Conservation (phyloP, 169 alveolate species). For the Neospora caninum region DNA sequence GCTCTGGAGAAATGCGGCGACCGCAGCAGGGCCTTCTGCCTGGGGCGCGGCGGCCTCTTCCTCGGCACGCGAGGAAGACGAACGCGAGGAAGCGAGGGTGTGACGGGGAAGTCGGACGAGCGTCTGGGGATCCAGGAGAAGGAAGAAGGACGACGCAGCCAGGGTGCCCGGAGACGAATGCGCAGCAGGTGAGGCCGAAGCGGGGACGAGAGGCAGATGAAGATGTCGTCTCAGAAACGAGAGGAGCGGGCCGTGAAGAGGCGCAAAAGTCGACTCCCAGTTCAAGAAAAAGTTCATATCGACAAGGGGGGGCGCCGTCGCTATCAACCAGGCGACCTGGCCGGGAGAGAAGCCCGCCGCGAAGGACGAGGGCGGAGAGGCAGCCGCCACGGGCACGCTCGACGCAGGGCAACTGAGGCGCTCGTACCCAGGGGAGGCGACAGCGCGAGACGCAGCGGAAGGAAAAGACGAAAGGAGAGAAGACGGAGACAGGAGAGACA, state of each 20-base stretch:
- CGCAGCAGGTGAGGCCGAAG: neutral
- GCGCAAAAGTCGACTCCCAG: neutral
- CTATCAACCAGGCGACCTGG: neutral
- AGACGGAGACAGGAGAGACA: neutral
- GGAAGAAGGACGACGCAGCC: neutral
- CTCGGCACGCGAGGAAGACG: neutral
- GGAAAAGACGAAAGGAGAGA: neutral
- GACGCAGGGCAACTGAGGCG: neutral
- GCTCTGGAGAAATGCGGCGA: neutral
- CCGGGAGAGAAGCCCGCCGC: constrained; percentile 48
- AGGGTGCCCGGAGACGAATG: neutral
- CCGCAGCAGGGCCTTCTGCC: neutral
- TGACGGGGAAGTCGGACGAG: neutral
- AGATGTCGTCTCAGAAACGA: neutral
- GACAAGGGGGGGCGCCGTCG: constrained; percentile 23
- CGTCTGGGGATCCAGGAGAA: neutral
- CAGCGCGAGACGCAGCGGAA: neutral
- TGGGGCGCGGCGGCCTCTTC: neutral
- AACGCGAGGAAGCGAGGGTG: neutral
- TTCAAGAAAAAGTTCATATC: neutral
- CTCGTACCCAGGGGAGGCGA: neutral
- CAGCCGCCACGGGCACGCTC: neutral
- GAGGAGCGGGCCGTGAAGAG: neutral
- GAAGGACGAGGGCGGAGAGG: neutral
- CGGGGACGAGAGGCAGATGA: neutral